Conservation (phyloP, 2,329 filamentous ascomycete species). For the Nigrograna mackinnonii region DNA sequence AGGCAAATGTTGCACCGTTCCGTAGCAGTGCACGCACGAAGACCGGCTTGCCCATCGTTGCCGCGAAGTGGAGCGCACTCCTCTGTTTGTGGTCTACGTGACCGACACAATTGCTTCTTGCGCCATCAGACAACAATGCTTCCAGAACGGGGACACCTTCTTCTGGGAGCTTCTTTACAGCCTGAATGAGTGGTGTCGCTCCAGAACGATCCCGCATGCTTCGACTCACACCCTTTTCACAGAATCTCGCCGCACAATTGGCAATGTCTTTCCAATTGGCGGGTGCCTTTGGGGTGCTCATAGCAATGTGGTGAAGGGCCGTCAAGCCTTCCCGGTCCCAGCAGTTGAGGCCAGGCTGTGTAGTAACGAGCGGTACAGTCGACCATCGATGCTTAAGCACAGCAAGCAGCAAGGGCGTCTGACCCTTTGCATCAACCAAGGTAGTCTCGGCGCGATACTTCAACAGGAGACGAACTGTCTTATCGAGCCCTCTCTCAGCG, state of each 20-base stretch:
- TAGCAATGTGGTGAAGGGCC: slow-evolving; percentile 34
- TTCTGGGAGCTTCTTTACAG: slow-evolving; percentile 29
- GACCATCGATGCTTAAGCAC: slow-evolving; percentile 30
- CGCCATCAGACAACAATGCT: slow-evolving; percentile 20
- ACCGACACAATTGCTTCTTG: slow-evolving; percentile 28
- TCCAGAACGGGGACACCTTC: slow-evolving; percentile 32
- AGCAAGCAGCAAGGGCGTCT: slow-evolving; percentile 33
- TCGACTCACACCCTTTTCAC: slow-evolving; percentile 31
- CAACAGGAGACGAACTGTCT: slow-evolving; percentile 23
- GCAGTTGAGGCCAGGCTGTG: slow-evolving; percentile 31
- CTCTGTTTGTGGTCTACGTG: slow-evolving; percentile 33
- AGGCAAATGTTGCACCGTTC: slow-evolving; percentile 24
- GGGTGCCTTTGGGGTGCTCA: slow-evolving; percentile 20
- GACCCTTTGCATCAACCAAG: slow-evolving; percentile 21
- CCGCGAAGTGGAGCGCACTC: slow-evolving; percentile 32
- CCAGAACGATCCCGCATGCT: slow-evolving; percentile 36
- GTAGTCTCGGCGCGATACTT: slow-evolving; percentile 24
- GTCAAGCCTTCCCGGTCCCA: slow-evolving; percentile 34
- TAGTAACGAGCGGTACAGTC: slow-evolving; percentile 27
- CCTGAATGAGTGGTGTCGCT: slow-evolving; percentile 37
- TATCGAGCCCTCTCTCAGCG: slow-evolving; percentile 25
- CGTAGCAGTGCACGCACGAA: slow-evolving; percentile 32
- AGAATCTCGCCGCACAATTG: slow-evolving; percentile 24
- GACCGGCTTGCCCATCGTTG: slow-evolving; percentile 22
- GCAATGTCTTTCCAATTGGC: slow-evolving; percentile 32